A percentile compares a stretch with the other conserved stretches of the same genome.
These are phyloP conservation scores for Phytophthora uliginosa DNA, from an alignment of 352 stramenopile genomes.

Conservation along the genomic window DNA sequence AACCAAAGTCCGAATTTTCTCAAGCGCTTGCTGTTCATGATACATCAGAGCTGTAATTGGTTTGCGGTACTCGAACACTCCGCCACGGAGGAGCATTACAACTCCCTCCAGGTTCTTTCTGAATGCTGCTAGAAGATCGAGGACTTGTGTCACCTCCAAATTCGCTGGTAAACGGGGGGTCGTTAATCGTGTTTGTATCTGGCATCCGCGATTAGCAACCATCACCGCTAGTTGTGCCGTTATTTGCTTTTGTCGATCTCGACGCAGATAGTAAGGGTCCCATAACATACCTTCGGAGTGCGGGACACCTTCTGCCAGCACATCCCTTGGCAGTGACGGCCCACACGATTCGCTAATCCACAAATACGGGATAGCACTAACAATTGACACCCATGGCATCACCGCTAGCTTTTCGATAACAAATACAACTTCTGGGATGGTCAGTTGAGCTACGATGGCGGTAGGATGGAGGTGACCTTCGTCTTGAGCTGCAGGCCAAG, in stretches of 20 bases:
- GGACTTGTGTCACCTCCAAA: slow-evolving; percentile 2
- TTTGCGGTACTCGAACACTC: slow-evolving; percentile 38
- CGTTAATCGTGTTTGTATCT: neutral
- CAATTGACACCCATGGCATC: slow-evolving; percentile 30
- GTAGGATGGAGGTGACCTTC: slow-evolving; percentile 1
- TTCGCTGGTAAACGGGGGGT: neutral
- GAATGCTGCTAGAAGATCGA: slow-evolving; percentile 22
- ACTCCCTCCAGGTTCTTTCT: slow-evolving; percentile 9
- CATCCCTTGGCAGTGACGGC: slow-evolving; percentile 13
- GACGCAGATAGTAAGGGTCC: slow-evolving; percentile 24
- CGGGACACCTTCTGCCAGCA: neutral
- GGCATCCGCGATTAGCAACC: slow-evolving; percentile 12
- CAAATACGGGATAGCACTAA: slow-evolving; percentile 12
- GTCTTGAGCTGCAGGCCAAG: slow-evolving; percentile 18
- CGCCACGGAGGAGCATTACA: neutral
- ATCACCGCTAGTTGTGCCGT: slow-evolving; percentile 13
- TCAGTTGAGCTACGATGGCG: slow-evolving; percentile 8
- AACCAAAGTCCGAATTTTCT: slow-evolving; percentile 24
- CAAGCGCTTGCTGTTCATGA: slow-evolving; percentile 28
- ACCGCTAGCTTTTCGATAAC: slow-evolving; percentile 24
- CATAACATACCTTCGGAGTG: slow-evolving; percentile 13
- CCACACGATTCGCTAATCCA: slow-evolving; percentile 30
- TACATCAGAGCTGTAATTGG: slow-evolving; percentile 37
- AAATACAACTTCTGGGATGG: slow-evolving; percentile 34
- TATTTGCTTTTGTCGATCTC: slow-evolving; percentile 9